phyloP scores from a whole-genome alignment of 2,329 filamentous ascomycete species.

The Elsinoe fawcettii region DNA sequence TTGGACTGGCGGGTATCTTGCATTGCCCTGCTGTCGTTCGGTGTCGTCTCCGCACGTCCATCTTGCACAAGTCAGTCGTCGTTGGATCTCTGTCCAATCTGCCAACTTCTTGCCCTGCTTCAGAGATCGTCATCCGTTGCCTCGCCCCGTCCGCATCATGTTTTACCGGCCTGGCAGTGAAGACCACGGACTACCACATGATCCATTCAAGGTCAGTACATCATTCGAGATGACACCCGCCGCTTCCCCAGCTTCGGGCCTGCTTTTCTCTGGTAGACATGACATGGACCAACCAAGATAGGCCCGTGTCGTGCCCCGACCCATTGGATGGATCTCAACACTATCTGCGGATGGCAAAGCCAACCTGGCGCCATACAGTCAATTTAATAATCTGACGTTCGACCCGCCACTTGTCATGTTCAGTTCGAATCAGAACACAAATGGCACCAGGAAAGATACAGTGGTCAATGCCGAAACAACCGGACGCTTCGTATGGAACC shows the following conservation, averaged over 20 bases:
- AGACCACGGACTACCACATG: conserved; percentile 44
- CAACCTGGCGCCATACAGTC: conserved; percentile 54
- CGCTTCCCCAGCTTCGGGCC: background rate
- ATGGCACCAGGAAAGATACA: conserved; percentile 46
- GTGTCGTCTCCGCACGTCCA: background rate
- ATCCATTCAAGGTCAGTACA: conserved; percentile 45
- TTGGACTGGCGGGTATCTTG: conserved; percentile 1
- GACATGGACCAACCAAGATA: conserved; percentile 22
- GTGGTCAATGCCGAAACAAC: conserved; percentile 50
- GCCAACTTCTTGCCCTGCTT: conserved; percentile 2
- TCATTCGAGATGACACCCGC: background rate
- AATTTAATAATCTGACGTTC: conserved; percentile 58
- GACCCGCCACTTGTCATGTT: conserved; percentile 58
- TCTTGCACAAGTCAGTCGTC: background rate
- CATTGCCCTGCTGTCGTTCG: conserved; percentile 12
- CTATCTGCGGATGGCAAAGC: conserved; percentile 39
- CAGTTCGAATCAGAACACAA: conserved; percentile 48
- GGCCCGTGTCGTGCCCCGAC: conserved; percentile 53
- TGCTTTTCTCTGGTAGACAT: background rate
- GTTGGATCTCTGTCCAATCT: background rate
- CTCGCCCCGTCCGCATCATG: conserved; percentile 30
- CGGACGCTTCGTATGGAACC: conserved; percentile 52
- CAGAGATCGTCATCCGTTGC: background rate
- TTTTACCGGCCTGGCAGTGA: conserved; percentile 47
- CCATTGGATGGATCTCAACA: conserved; percentile 58